Base-by-base conservation (phyloP, 1,284 basidiomycete genomes). In the Ceratobasidium papillatum region DNA sequence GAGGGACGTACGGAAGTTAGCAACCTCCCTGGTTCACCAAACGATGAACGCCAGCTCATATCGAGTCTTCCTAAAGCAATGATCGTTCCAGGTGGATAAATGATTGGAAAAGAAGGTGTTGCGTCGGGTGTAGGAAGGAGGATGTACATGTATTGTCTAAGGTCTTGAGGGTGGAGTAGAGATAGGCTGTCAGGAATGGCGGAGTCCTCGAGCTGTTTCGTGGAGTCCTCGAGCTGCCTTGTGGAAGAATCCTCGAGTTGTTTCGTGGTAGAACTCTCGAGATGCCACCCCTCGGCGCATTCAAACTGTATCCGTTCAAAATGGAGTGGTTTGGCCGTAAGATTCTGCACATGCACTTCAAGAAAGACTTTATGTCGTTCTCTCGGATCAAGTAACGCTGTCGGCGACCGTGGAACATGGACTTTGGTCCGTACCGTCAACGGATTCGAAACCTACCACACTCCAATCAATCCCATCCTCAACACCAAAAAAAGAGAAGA, bases 361-460 rank as follows among this genome's bases (percentile, higher is more conserved):
- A 96, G 88, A 80, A 94, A 95, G 27, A 95, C 86, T 76, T 94
- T 93, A 63, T 92, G 89, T 52, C 93, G 86, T 78, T 93, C 90
- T 2, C 79, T 63, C 2, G 85, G 82, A 7, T 88, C 86, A 14
- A 94, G 83, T 3, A 89, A 77, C 0, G 93, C 90, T 30, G 91
- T 88, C 0, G 94, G 90, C 0, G 92, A 90, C 59, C 87, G 88
- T 0, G 92, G 87, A 0, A 84, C 80, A 80, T 96, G 92, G 0
- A 95, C 93, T 81, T 95, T 94, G 11, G 94, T 95, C 83, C 95
- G 95, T 76, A 96, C 94, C 0, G 93, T 93, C 5, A 96, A 83
- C 0, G 94, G 94, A 78, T 95, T 94, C 12, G 90, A 92, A 11
- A 94, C 93, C 93, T 95, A 17, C 63, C 61, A 75, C 27, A 45